Evolutionary conservation across 2,329 filamentous ascomycete species (phyloP), one percentile per base, ranked within the genome.

Genomic region (Calonectria multiphialidica): DNA sequence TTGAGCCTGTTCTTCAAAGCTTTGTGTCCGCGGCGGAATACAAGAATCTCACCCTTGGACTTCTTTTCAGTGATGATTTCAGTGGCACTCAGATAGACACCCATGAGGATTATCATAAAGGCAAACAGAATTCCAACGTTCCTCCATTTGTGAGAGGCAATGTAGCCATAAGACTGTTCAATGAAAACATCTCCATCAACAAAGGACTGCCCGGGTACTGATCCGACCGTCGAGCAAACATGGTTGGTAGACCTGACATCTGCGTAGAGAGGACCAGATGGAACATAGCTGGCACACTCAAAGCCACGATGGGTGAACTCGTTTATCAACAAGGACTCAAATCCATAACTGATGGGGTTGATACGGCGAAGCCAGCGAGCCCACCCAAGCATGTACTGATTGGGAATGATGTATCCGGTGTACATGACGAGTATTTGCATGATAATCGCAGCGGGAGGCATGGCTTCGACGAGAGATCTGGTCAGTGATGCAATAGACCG

Each of bases 311-410:
- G 68, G 42, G 73, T 59, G 44, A 94, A 94, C 25, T 94, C 92
- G 79, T 93, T 93, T 72, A 90, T 83, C 88, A 92, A 90, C 42
- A 93, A 83, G 2, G 87, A 84, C 75, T 93, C 91, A 77, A 93
- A 94, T 1, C 87, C 90, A 74, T 93, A 93, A 1, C 87, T 88
- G 16, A 93, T 87, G 2, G 91, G 90, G 70, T 93, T 88, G 53
- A 93, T 82, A 74, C 91, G 92, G 72, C 89, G 90, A 72, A 93
- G 90, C 92, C 92, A 94, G 42, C 90, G 84, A 53, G 88, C 89
- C 91, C 91, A 94, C 1, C 87, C 88, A 28, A 89, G 85, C 90
- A 91, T 93, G 79, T 81, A 76, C 10, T 77, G 67, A 16, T 78
- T 68, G 0, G 80, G 79, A n/a, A 86, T 82, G 12, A 82, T 78